Percentiles rank a stretch among this genome's conserved stretches.
These are phyloP conservation scores for Populus hybrid DNA, from an alignment of 441 rosid species.

Conservation along the genomic window DNA sequence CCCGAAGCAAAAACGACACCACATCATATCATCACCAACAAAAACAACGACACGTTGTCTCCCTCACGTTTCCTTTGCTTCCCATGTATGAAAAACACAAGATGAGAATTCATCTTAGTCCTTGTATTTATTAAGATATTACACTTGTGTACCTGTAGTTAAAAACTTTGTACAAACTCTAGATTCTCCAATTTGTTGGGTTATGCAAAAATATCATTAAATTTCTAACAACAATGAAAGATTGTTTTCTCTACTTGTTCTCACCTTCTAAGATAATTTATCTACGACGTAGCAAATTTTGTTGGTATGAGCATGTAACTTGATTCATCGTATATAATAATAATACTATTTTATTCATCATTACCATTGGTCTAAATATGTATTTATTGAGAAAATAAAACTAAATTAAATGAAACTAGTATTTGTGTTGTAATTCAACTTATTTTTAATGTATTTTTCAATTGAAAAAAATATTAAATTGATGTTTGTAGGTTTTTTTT, in stretches of 20 bases:
- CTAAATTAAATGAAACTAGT: no score
- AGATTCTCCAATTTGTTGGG: neutral
- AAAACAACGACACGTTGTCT: neutral
- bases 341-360: no score
- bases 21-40: neutral
- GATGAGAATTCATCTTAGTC: neutral
- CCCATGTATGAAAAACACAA: neutral
- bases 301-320: no score
- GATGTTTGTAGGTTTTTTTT: no score
- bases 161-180: no score
- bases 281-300: neutral
- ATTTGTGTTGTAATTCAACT: no score
- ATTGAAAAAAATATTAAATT: no score
- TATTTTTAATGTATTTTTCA: no score
- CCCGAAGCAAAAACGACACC: conserved; percentile 2
- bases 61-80: neutral
- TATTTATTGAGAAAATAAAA: no score
- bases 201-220: neutral
- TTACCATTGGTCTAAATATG: no score
- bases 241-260: neutral
- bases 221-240: neutral
- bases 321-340: no score
- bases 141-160: neutral
- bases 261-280: neutral
- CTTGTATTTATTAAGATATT: neutral